phyloP scores from a whole-genome alignment of 1,284 basidiomycete genomes.

The Golubevia sp. region DNA sequence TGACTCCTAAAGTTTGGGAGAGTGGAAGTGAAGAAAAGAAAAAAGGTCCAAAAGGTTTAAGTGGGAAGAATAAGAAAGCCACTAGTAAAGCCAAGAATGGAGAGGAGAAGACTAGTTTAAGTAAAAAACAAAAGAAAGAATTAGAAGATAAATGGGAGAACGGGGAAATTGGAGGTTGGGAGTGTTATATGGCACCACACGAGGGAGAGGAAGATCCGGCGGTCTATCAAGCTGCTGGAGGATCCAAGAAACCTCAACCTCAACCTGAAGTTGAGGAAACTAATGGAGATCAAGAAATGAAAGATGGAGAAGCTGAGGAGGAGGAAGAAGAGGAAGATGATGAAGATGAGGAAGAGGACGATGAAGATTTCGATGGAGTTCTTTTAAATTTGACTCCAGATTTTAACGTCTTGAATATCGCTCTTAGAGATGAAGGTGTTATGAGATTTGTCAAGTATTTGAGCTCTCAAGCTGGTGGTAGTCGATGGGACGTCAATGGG shows the following conservation, averaged over 20 bases:
- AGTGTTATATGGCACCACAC: slow-evolving; percentile 87
- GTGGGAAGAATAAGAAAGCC: slow-evolving; percentile 49
- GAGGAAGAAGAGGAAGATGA: slow-evolving; percentile 62
- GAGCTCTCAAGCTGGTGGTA: slow-evolving; percentile 45
- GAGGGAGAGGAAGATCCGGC: slow-evolving; percentile 87
- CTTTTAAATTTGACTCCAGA: slow-evolving; percentile 85
- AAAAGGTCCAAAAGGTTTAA: slow-evolving; percentile 43
- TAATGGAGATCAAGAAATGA: slow-evolving; percentile 12
- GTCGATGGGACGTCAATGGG: slow-evolving; percentile 54
- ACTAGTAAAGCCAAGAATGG: slow-evolving; percentile 6
- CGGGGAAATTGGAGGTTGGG: slow-evolving; percentile 90
- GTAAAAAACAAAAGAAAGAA: slow-evolving; percentile 10
- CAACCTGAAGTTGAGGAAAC: slow-evolving; percentile 8
- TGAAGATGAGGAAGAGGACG: slow-evolving; percentile 62
- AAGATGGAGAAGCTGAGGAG: slow-evolving; percentile 56
- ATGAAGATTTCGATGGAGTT: slow-evolving; percentile 76
- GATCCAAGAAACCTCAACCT: slow-evolving; percentile 36
- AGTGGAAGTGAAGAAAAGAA: slow-evolving; percentile 30
- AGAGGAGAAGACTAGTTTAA: slow-evolving; percentile 7
- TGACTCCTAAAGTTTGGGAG: slow-evolving; percentile 73
- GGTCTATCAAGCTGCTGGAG: slow-evolving; percentile 73
- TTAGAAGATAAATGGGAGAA: slow-evolving; percentile 68
- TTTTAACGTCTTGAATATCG: slow-evolving; percentile 87
- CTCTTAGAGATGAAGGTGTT: slow-evolving; percentile 88
- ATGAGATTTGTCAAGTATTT: slow-evolving; percentile 67